Base-by-base conservation (phyloP, 129 eudicot genomes). In the Lonicera japonica region DNA sequence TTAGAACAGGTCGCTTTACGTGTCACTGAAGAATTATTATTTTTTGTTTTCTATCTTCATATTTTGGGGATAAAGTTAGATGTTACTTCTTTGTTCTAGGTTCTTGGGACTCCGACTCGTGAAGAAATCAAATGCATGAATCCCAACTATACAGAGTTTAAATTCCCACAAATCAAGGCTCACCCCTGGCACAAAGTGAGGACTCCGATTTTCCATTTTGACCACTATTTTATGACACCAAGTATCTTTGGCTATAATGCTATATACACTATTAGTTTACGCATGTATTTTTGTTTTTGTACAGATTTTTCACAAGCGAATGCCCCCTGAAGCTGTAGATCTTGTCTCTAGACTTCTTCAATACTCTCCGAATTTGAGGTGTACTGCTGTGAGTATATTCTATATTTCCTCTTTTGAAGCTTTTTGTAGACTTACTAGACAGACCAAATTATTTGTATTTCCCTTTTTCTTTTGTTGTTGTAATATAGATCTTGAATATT, bases 141-240 rank as follows among this genome's bases (percentile, higher is more conserved):
- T 68, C 91, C 84, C 50, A 84, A 84, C 72, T 84, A 84, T 75
- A 84, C 85, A 3, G 94, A 85, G 66, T 83, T 79, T 56, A 83
- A 83, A 64, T 75, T 79, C 74, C 88, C 88, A 4, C 84, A 79
- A 67, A 75, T 79, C 75, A 79, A 79, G 60, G 84, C 81, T 50
- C 89, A 82, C 60, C 89, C 89, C 17, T 82, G 90, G 90, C 90
- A 84, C 73, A 84, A 84, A 75, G 92, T 80, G 60, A 74, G 74
- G 12, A 24, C 58, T 65, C 46, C 12, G 17, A 5, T 61, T 58
- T 63, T 48, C 21, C 29, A 13, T 23, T 16, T 25, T 46, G n/a
- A 40, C 36, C 40, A 25, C 67, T 54, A 29, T 54, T 40, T 46
- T 11, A 41, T 68, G 60, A 17, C 51, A 36, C 60, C 25, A 1